Percentiles rank a stretch among this genome's conserved stretches.
Evolutionary conservation across 371 early-diverging fungal species (phyloP).

Genomic region (Mucor ambiguus): DNA sequence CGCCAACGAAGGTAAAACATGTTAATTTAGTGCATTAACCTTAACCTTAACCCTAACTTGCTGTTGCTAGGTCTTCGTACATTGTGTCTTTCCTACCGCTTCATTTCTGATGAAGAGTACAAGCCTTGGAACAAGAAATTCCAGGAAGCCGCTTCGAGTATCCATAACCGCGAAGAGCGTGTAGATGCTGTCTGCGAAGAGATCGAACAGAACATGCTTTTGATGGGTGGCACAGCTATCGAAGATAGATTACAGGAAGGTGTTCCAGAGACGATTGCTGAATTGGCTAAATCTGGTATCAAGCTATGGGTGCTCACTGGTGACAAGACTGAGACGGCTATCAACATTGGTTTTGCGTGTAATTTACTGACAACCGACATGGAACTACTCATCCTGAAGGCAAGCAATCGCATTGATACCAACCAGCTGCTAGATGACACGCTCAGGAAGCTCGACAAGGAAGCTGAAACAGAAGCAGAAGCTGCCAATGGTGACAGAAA

Average conservation of each 20-base stretch:
- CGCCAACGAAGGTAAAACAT: slow-evolving; percentile 71
- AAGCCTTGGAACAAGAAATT: slow-evolving; percentile 59
- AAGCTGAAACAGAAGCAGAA: slow-evolving; percentile 41
- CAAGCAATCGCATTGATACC: slow-evolving; percentile 59
- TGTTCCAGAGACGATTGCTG: slow-evolving; percentile 83
- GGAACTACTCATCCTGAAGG: slow-evolving; percentile 71
- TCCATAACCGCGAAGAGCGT: slow-evolving; percentile 74
- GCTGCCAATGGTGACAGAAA: slow-evolving; percentile 29
- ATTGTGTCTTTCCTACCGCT: slow-evolving; percentile 78
- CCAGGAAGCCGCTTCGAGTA: slow-evolving; percentile 64
- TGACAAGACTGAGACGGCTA: slow-evolving; percentile 89
- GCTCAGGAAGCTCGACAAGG: slow-evolving; percentile 60
- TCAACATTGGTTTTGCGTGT: slow-evolving; percentile 84
- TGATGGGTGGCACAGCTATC: slow-evolving; percentile 91
- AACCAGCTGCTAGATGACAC: slow-evolving; percentile 67
- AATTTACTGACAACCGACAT: slow-evolving; percentile 70
- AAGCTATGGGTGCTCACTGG: slow-evolving; percentile 96
- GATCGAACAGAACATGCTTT: slow-evolving; percentile 73
- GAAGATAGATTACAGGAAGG: slow-evolving; percentile 93
- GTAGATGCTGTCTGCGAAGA: slow-evolving; percentile 70
- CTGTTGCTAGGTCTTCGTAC: slow-evolving; percentile 69
- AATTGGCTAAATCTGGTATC: slow-evolving; percentile 81
- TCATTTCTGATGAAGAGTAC: slow-evolving; percentile 75
- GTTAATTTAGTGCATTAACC: background rate
- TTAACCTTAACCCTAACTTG: background rate